Evolutionary conservation across 805 yeast species (phyloP).

Genomic region (Lipomyces sp.): DNA sequence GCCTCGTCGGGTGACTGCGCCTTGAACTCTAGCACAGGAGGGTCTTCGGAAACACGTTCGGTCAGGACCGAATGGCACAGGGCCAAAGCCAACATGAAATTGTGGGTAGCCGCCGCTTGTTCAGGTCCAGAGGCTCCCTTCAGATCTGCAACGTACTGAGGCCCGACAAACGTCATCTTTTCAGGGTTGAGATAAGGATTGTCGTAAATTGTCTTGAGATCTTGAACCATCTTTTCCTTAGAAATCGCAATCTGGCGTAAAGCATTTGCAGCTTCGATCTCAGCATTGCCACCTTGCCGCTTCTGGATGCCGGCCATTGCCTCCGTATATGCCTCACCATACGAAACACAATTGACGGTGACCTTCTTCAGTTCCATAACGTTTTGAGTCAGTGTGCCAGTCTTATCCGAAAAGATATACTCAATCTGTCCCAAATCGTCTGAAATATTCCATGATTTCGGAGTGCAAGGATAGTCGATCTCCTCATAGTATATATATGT

Average conservation of each 20-base stretch:
- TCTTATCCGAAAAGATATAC: constrained; percentile 79
- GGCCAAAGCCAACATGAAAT: constrained; percentile 68
- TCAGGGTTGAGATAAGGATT: constrained; percentile 59
- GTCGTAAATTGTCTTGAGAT: constrained; percentile 46
- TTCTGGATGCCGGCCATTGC: constrained; percentile 74
- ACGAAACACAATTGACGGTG: constrained; percentile 66
- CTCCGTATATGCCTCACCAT: constrained; percentile 79
- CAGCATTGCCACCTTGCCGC: constrained; percentile 66
- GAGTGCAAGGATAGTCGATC: constrained; percentile 76
- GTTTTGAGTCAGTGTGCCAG: constrained; percentile 83
- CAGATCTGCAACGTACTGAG: constrained; percentile 61
- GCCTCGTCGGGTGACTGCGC: constrained; percentile 87
- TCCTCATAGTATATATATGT: constrained; percentile 68
- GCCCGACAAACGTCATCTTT: constrained; percentile 65
- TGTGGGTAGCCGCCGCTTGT: constrained; percentile 57
- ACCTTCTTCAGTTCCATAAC: constrained; percentile 83
- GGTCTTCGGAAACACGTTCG: constrained; percentile 52
- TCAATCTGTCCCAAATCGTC: constrained; percentile 87
- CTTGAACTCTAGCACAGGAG: constrained; percentile 57
- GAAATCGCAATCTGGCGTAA: constrained; percentile 51
- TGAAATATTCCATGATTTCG: constrained; percentile 81
- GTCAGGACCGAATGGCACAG: constrained; percentile 78
- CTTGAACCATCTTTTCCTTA: constrained; percentile 53
- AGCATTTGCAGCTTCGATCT: constrained; percentile 53
- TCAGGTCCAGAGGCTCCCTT: constrained; percentile 47